A percentile compares a stretch with the other conserved stretches of the same genome.
These are phyloP conservation scores for Clavariopsis aquatica DNA, from an alignment of 495 filamentous ascomycete genomes.

Conservation along the genomic window DNA sequence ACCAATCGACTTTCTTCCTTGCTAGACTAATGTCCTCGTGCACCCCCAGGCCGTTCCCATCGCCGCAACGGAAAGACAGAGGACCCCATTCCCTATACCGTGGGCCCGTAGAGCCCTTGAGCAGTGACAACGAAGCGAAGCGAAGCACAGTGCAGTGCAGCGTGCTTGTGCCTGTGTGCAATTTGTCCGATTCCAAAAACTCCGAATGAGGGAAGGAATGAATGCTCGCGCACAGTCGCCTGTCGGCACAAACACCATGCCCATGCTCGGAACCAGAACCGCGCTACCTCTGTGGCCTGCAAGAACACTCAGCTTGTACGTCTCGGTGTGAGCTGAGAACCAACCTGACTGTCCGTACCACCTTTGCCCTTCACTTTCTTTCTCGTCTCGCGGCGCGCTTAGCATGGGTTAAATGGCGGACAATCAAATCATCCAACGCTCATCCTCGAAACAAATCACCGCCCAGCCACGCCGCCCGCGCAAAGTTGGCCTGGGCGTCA, in stretches of 20 bases:
- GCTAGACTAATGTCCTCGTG: not conserved
- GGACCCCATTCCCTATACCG: not conserved
- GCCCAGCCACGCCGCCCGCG: not conserved
- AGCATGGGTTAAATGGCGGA: too few relatives aligned
- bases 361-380: not conserved
- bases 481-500: not conserved
- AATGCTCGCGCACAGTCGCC: too few relatives aligned
- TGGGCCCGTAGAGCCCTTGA: too few relatives aligned
- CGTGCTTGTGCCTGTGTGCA: too few relatives aligned
- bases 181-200: too few relatives aligned
- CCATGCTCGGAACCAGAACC: too few relatives aligned
- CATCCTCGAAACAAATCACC: too few relatives aligned
- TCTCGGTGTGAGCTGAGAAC: constrained; percentile 1
- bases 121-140: not conserved
- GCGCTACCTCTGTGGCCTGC: too few relatives aligned
- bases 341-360: not conserved
- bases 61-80: not conserved
- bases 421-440: too few relatives aligned
- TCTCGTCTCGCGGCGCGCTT: too few relatives aligned
- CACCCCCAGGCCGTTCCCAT: not conserved
- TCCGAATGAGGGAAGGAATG: too few relatives aligned
- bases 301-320: too few relatives aligned
- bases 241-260: not conserved
- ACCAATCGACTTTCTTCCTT: not conserved
- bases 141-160: not conserved